These are phyloP conservation scores for Solanum aculeatissimum DNA, from an alignment of 305 asterid genomes.

Conservation along the genomic window DNA sequence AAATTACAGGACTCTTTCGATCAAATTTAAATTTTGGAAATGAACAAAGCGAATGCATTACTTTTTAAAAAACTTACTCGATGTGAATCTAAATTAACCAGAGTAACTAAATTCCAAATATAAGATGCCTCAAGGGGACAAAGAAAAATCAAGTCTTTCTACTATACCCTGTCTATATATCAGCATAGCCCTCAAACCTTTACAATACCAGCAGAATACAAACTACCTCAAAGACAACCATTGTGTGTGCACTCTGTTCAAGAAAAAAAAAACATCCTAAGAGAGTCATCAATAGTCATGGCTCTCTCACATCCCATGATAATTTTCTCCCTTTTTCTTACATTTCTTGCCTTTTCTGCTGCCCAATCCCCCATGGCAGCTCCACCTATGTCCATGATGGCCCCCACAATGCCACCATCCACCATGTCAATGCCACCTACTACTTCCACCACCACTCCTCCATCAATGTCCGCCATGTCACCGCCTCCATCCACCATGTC, in stretches of 20 bases:
- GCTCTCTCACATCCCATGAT: background rate
- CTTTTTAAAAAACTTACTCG: background rate
- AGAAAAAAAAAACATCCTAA: background rate
- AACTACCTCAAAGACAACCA: background rate
- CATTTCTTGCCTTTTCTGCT: background rate
- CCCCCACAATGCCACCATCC: background rate
- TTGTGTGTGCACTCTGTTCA: background rate
- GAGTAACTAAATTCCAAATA: background rate
- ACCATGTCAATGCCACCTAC: background rate
- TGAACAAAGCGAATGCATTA: background rate
- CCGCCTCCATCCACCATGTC: background rate
- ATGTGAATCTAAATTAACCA: background rate
- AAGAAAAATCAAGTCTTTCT: background rate
- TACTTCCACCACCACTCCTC: background rate
- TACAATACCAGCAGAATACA: background rate
- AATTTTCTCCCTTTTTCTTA: background rate
- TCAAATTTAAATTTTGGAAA: background rate
- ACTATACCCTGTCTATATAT: background rate
- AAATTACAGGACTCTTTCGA: background rate
- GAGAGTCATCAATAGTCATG: background rate
- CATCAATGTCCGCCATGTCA: background rate
- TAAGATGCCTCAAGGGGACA: background rate
- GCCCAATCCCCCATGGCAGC: background rate
- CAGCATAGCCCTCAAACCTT: background rate
- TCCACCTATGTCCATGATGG: background rate